Conservation (phyloP, 495 filamentous ascomycete species). For the Penicillium taxi region DNA sequence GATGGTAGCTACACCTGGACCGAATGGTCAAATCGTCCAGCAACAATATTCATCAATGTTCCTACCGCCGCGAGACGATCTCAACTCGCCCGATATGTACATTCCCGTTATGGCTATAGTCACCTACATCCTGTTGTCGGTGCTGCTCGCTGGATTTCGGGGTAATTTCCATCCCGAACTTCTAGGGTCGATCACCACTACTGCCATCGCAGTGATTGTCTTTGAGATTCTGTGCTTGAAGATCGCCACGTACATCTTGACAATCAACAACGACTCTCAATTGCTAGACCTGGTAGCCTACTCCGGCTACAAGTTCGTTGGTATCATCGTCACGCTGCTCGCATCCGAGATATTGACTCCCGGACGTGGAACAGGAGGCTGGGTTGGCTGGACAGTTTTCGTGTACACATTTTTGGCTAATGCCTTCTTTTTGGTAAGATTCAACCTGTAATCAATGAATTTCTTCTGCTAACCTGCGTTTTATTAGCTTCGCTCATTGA, state of each 20-base stretch:
- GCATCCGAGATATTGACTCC: slow-evolving; percentile 68
- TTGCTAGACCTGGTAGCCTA: slow-evolving; percentile 91
- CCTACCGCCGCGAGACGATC: slow-evolving; percentile 88
- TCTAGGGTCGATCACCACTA: slow-evolving; percentile 78
- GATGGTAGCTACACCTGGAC: slow-evolving; percentile 45
- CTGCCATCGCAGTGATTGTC: slow-evolving; percentile 68
- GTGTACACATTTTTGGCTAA: slow-evolving; percentile 86
- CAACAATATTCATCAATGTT: slow-evolving; percentile 70
- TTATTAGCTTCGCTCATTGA: slow-evolving; percentile 80
- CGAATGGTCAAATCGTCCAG: slow-evolving; percentile 50
- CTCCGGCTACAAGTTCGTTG: slow-evolving; percentile 97
- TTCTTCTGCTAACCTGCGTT: slow-evolving; percentile 12
- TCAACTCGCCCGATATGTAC: slow-evolving; percentile 99
- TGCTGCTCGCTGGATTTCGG: slow-evolving; percentile 81
- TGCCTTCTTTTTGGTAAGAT: slow-evolving; percentile 85
- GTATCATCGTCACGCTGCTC: slow-evolving; percentile 78
- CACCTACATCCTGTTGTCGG: slow-evolving; percentile 91
- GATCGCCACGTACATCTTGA: slow-evolving; percentile 84
- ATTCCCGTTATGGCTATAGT: slow-evolving; percentile 83
- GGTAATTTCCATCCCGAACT: slow-evolving; percentile 92
- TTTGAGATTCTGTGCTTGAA: slow-evolving; percentile 87
- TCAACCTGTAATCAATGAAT: background rate
- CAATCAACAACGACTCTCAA: slow-evolving; percentile 81
- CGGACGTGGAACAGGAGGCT: slow-evolving; percentile 71
- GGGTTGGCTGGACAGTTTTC: slow-evolving; percentile 85